phyloP scores from a whole-genome alignment of 768 basidiomycete genomes.

The Grammothele lineata region DNA sequence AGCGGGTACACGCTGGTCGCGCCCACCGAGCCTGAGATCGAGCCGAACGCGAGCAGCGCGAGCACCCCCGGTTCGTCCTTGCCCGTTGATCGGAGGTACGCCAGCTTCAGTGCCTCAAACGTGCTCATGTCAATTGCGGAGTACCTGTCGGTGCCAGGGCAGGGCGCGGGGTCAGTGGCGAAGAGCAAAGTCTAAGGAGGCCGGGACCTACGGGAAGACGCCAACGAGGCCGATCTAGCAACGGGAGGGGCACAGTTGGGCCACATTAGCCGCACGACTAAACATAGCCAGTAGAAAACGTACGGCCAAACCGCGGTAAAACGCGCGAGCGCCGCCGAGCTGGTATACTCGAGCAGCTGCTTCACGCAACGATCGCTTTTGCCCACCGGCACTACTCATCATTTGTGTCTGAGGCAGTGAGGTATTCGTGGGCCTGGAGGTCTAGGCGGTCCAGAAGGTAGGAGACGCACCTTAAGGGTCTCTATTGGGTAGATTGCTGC shows the following conservation, averaged over 20 bases:
- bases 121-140: constrained; percentile 98
- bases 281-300: too few species aligned
- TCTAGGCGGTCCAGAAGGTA: too few species aligned
- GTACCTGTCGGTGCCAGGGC: too few species aligned
- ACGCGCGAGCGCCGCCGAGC: constrained; percentile 76
- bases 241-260: too few species aligned
- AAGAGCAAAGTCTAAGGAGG: neutral
- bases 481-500: constrained; percentile 97
- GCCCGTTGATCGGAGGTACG: constrained; percentile 82
- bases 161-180: too few species aligned
- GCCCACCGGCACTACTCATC: constrained; percentile 79
- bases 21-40: constrained; percentile 89
- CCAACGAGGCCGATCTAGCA: constrained; percentile 87
- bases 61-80: constrained; percentile 88
- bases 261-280: too few species aligned
- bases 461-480: constrained; percentile 71
- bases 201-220: constrained; percentile 79
- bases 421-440: too few species aligned
- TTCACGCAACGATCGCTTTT: constrained; percentile 51
- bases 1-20: constrained; percentile 92
- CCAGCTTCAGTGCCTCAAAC: constrained; percentile 91
- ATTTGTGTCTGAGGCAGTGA: constrained; percentile 79
- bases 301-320: constrained; percentile 88
- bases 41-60: constrained; percentile 86
- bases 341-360: constrained; percentile 75